Evolutionary conservation across 192 early-diverging fungal genomes (phyloP).

Genomic region (Backusella tuberculispora): DNA sequence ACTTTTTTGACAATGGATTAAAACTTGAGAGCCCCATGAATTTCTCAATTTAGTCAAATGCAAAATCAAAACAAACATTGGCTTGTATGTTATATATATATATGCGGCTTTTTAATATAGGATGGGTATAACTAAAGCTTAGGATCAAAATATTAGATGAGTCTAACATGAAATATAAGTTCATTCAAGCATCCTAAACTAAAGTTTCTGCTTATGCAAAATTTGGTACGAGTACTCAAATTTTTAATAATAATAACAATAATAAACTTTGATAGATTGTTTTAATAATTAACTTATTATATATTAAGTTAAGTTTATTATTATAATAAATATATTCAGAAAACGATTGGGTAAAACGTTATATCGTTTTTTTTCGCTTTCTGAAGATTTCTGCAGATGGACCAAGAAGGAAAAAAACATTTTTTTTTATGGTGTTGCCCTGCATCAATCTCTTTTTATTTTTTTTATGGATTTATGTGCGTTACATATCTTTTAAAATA

Average conservation of each 20-base stretch:
- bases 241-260: too few relatives aligned
- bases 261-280: too few relatives aligned
- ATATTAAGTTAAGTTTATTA: too few relatives aligned
- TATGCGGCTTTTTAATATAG: not conserved
- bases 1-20: not conserved
- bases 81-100: not conserved
- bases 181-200: not conserved
- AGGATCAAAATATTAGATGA: not conserved
- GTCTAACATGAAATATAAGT: not conserved
- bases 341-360: too few relatives aligned
- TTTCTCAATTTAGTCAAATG: constrained; percentile 12
- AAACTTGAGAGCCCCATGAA: not conserved
- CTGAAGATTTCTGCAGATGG: not conserved
- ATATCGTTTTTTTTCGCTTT: not conserved
- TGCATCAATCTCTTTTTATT: not conserved
- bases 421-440: not conserved
- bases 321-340: too few relatives aligned
- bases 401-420: not conserved
- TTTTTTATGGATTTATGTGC: not conserved
- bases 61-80: constrained; percentile 10
- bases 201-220: not conserved
- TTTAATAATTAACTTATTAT: too few relatives aligned
- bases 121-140: not conserved
- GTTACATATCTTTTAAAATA: not conserved
- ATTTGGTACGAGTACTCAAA: too few relatives aligned